phyloP scores from a whole-genome alignment of 164 flowering plant species.

The Protea cynaroides region DNA sequence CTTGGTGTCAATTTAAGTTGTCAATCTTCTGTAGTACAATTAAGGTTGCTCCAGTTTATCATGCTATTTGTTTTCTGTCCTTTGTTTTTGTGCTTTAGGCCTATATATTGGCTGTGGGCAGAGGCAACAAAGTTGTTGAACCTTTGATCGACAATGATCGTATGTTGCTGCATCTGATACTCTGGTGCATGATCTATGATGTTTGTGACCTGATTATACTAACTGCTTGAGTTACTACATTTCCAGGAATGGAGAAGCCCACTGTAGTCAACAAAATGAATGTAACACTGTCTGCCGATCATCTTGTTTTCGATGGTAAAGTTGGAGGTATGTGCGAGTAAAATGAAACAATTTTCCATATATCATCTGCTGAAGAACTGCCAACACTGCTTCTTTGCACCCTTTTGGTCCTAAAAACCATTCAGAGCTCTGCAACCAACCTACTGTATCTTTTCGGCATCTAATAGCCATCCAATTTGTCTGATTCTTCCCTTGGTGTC shows the following conservation, averaged over 20 bases:
- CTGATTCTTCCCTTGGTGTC: too few relatives aligned
- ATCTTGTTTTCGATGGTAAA: constrained; percentile 87
- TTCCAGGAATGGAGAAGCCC: constrained; percentile 70
- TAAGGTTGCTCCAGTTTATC: too few relatives aligned
- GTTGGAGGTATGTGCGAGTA: constrained; percentile 59
- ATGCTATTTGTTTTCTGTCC: not conserved
- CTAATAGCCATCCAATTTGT: too few relatives aligned
- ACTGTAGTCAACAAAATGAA: constrained; percentile 72
- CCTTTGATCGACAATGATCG: constrained; percentile 66
- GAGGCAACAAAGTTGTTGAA: constrained; percentile 88
- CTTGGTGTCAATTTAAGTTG: not conserved
- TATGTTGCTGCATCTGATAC: constrained; percentile 12
- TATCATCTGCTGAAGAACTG: too few relatives aligned
- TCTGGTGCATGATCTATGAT: not conserved
- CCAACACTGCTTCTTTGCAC: not conserved
- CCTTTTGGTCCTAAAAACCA: too few relatives aligned
- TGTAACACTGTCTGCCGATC: constrained; percentile 87
- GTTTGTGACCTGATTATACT: not conserved
- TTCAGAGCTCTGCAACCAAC: too few relatives aligned
- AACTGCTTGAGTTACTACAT: not conserved
- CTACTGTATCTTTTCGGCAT: too few relatives aligned
- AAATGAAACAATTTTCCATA: constrained; percentile 6
- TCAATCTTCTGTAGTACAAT: too few relatives aligned
- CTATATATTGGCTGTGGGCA: constrained; percentile 92
- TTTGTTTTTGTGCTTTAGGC: constrained; percentile 46